These are phyloP conservation scores for Spathaspora boniae DNA, from an alignment of 805 yeast genomes.

Conservation along the genomic window DNA sequence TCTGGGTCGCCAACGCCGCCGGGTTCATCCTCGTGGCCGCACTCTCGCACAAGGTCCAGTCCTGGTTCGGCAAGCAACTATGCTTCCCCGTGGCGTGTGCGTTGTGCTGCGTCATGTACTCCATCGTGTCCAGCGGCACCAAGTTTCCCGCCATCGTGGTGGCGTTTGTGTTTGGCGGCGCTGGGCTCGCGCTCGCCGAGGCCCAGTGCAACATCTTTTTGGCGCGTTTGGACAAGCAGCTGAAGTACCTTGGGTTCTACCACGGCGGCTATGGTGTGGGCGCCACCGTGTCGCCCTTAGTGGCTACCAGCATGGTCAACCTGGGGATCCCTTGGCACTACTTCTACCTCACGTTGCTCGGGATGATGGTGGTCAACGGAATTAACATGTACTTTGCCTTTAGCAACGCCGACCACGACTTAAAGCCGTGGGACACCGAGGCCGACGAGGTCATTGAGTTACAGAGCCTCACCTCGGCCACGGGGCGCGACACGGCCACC, in stretches of 20 bases:
- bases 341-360: slow-evolving; percentile 49
- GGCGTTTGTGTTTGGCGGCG: slow-evolving; percentile 56
- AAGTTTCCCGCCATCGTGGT: slow-evolving; percentile 45
- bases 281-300: slow-evolving; percentile 65
- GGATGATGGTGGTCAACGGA: slow-evolving; percentile 29
- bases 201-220: slow-evolving; percentile 53
- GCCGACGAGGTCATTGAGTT: background rate
- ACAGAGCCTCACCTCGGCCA: background rate
- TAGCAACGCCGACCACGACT: slow-evolving; percentile 45
- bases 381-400: slow-evolving; percentile 42
- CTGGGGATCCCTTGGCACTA: slow-evolving; percentile 51
- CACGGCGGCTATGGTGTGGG: slow-evolving; percentile 76
- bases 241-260: slow-evolving; percentile 55
- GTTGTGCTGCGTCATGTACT: slow-evolving; percentile 38
- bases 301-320: slow-evolving; percentile 54
- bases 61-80: slow-evolving; percentile 37
- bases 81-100: slow-evolving; percentile 37
- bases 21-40: slow-evolving; percentile 52
- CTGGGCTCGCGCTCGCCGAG: slow-evolving; percentile 48
- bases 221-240: slow-evolving; percentile 48
- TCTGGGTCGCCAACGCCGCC: slow-evolving; percentile 57
- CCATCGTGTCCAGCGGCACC: slow-evolving; percentile 46
- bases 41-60: slow-evolving; percentile 43
- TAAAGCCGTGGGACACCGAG: slow-evolving; percentile 28
- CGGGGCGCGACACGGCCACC: background rate